These are phyloP conservation scores for Yarrowia sp. DNA, from an alignment of 805 yeast genomes.

Conservation along the genomic window DNA sequence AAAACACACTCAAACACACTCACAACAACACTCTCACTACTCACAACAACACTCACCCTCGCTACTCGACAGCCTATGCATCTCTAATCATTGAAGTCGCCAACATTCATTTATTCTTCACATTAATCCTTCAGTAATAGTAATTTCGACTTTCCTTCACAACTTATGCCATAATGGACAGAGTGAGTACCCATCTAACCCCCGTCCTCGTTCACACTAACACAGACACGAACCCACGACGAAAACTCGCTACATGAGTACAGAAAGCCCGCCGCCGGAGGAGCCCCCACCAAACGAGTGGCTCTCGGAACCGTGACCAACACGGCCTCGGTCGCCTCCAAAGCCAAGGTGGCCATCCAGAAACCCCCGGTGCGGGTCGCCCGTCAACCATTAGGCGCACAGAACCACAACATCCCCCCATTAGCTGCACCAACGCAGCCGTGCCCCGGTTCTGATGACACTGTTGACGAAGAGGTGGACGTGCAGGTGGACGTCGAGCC, in stretches of 20 bases:
- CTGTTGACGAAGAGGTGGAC: conserved; percentile 24
- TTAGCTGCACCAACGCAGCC: conserved; percentile 19
- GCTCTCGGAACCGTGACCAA: conserved; percentile 25
- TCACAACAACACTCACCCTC: neutral
- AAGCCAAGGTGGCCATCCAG: conserved; percentile 10
- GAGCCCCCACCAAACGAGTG: conserved; percentile 25
- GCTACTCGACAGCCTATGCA: conserved; percentile 21
- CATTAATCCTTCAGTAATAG: conserved; percentile 7
- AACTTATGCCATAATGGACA: conserved; percentile 22
- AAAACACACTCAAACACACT: neutral
- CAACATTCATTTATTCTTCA: conserved; percentile 17
- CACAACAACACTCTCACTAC: neutral
- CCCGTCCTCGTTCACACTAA: neutral
- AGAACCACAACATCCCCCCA: conserved; percentile 20
- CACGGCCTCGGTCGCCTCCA: conserved; percentile 7
- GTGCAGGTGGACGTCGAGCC: neutral
- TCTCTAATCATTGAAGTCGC: conserved; percentile 2
- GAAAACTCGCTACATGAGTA: conserved; percentile 27
- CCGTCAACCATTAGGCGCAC: conserved; percentile 18
- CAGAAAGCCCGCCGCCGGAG: conserved; percentile 21
- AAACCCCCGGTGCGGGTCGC: neutral
- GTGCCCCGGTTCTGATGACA: conserved; percentile 26
- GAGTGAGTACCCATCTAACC: neutral
- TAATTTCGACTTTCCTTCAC: neutral
- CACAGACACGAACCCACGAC: conserved; percentile 27